phyloP scores from a whole-genome alignment of 164 flowering plant genomes.

The Magnolia sinica region DNA sequence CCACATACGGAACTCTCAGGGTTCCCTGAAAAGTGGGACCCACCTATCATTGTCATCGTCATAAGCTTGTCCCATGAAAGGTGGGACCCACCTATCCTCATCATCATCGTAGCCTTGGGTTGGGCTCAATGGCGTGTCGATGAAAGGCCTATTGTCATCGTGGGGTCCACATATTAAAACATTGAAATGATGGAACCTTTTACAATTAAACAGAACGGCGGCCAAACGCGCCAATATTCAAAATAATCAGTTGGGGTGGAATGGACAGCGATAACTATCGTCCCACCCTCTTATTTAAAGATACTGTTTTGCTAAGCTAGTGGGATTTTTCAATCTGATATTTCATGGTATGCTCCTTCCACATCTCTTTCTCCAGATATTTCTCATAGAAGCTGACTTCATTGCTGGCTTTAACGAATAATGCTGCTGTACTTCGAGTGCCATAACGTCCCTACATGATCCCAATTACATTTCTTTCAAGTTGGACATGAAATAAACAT shows the following conservation, averaged over 20 bases:
- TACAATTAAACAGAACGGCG: too few species aligned
- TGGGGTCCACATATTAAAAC: too few species aligned
- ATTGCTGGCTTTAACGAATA: slow-evolving; percentile 38
- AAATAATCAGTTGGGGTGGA: neutral
- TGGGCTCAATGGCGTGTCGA: too few species aligned
- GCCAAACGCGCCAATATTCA: too few species aligned
- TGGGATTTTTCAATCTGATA: slow-evolving; percentile 29
- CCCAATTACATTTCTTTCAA: neutral
- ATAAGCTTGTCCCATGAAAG: too few species aligned
- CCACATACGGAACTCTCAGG: too few species aligned
- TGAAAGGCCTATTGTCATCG: too few species aligned
- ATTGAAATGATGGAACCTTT: too few species aligned
- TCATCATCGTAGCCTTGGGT: too few species aligned
- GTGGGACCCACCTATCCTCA: too few species aligned
- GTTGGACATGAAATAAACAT: neutral
- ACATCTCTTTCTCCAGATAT: slow-evolving; percentile 48
- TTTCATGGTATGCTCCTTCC: slow-evolving; percentile 50
- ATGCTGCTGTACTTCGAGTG: slow-evolving; percentile 61
- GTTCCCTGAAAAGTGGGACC: too few species aligned
- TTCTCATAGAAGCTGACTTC: slow-evolving; percentile 60
- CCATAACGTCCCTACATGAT: slow-evolving; percentile 53
- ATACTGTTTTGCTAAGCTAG: neutral
- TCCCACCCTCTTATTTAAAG: neutral
- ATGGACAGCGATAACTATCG: neutral
- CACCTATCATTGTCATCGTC: too few species aligned